Evolutionary conservation across 768 basidiomycete genomes (phyloP).

Genomic region (Lactarius evosmus): DNA sequence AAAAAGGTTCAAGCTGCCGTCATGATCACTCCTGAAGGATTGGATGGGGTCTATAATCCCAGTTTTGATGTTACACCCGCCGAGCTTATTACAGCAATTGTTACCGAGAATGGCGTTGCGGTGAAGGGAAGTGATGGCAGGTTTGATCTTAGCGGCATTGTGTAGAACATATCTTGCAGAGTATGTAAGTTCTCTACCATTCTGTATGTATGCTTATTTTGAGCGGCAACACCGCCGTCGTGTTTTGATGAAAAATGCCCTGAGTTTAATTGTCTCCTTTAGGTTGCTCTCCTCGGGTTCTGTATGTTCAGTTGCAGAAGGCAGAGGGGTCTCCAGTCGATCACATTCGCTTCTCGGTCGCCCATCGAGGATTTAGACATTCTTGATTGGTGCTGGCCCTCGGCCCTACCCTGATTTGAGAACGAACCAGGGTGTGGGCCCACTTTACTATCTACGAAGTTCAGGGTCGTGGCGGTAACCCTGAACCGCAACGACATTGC

Average conservation of each 20-base stretch:
- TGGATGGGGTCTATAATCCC: conserved; percentile 74
- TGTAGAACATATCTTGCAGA: conserved; percentile 31
- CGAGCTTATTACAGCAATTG: conserved; percentile 88
- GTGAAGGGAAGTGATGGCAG: conserved; percentile 57
- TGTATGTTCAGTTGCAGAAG: background rate
- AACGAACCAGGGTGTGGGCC: background rate
- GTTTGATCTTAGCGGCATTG: conserved; percentile 65
- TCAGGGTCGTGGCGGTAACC: background rate
- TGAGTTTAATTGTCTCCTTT: background rate
- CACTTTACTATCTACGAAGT: background rate
- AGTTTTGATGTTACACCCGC: conserved; percentile 97
- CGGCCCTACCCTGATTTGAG: background rate
- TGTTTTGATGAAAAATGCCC: background rate
- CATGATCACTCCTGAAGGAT: conserved; percentile 71
- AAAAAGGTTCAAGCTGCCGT: conserved; percentile 68
- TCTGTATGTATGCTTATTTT: background rate
- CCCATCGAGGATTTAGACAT: background rate
- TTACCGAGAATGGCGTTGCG: conserved; percentile 93
- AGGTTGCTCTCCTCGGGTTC: background rate
- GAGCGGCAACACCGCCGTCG: background rate
- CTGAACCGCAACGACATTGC: background rate
- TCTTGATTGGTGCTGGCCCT: background rate
- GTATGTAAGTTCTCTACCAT: background rate
- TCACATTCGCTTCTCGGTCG: background rate
- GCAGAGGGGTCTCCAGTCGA: background rate